Conservation (phyloP, 768 basidiomycete genomes). For the Nevesoporus exiguus region DNA sequence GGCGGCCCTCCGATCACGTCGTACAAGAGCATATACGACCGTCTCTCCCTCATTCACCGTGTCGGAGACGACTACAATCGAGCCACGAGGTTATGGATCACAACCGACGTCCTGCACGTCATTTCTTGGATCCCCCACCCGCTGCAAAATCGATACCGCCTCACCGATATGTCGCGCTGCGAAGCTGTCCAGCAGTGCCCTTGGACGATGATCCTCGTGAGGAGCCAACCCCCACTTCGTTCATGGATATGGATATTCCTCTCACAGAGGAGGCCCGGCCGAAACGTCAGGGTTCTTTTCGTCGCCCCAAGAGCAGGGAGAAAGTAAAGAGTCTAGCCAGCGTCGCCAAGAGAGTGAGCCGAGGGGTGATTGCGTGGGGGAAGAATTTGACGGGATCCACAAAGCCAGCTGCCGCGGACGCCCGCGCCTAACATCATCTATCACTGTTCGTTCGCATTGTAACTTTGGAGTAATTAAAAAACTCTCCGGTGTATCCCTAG, state of each 20-base stretch:
- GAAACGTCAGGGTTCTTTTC: constrained; percentile 15
- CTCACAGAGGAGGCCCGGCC: neutral
- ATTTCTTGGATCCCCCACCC: constrained; percentile 9
- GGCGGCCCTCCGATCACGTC: neutral
- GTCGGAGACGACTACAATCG: constrained; percentile 15
- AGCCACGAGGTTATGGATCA: neutral
- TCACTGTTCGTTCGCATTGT: constrained; percentile 12
- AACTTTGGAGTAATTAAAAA: neutral
- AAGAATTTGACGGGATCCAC: constrained; percentile 23
- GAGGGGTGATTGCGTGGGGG: constrained; percentile 29
- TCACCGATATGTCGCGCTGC: neutral
- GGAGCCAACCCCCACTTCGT: constrained; percentile 18
- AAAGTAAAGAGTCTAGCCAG: constrained; percentile 20
- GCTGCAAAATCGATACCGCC: neutral
- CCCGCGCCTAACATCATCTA: constrained; percentile 8
- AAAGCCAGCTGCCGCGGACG: neutral
- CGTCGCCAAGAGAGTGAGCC: constrained; percentile 27
- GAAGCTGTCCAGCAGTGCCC: neutral
- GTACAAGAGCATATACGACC: constrained; percentile 15
- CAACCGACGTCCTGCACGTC: constrained; percentile 1
- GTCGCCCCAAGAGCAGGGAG: constrained; percentile 8
- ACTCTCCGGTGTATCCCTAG: constrained; percentile 25
- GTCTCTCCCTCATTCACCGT: constrained; percentile 17
- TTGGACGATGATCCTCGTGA: neutral
- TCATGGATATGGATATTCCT: constrained; percentile 35